These are phyloP conservation scores for Tinospora cordifolia DNA, from an alignment of 164 flowering plant species.

Conservation along the genomic window DNA sequence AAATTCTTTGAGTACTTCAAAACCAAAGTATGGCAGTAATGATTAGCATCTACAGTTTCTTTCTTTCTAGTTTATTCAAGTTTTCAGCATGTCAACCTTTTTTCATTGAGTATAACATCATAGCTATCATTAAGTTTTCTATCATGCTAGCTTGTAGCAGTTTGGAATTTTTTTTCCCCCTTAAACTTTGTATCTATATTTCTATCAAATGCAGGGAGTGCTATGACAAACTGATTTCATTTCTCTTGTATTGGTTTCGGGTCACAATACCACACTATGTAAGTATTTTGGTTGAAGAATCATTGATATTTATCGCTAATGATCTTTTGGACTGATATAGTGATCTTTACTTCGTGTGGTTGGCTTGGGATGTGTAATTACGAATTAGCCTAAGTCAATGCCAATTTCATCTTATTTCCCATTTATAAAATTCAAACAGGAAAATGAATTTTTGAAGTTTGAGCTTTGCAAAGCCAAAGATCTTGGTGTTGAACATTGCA, in stretches of 20 bases:
- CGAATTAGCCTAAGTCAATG: neutral
- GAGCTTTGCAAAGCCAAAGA: neutral
- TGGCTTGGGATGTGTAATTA: neutral
- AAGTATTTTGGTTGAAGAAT: slow-evolving; percentile 21
- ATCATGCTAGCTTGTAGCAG: neutral
- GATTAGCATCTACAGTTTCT: neutral
- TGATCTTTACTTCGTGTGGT: neutral
- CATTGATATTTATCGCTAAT: neutral
- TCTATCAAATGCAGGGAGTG: slow-evolving; percentile 47
- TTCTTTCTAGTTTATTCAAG: neutral
- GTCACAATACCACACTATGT: slow-evolving; percentile 56
- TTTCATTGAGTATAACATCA: neutral
- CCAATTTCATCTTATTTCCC: neutral
- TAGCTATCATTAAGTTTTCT: neutral
- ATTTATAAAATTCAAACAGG: neutral
- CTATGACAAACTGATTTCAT: slow-evolving; percentile 66
- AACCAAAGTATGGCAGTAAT: no score
- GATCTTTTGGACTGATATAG: neutral
- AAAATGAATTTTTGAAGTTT: neutral
- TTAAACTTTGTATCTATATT: neutral
- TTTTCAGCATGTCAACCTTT: neutral
- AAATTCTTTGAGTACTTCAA: no score
- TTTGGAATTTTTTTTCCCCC: neutral
- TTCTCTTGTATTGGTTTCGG: slow-evolving; percentile 81
- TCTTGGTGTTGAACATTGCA: no score